Percentiles rank a stretch among this genome's conserved stretches.
Evolutionary conservation across 129 eudicot genomes (phyloP).

Genomic region (Solidago caesia): DNA sequence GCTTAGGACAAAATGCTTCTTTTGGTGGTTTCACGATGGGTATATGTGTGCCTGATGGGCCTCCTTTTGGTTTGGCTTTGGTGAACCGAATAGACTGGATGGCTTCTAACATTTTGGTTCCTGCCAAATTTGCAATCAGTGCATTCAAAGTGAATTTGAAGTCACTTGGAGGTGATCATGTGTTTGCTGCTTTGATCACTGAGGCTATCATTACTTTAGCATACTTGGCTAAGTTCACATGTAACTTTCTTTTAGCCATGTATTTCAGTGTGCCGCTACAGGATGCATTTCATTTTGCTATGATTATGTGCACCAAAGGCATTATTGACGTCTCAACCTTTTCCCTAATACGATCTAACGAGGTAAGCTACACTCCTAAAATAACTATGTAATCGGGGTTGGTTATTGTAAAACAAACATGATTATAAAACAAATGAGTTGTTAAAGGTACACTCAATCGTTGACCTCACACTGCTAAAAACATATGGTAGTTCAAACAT

Average conservation of each 20-base stretch:
- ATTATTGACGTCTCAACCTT: slow-evolving; percentile 46
- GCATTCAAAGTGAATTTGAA: slow-evolving; percentile 32
- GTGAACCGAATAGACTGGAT: slow-evolving; percentile 48
- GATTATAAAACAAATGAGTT: too few relatives aligned
- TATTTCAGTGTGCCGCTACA: slow-evolving; percentile 36
- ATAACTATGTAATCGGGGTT: too few relatives aligned
- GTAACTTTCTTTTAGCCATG: slow-evolving; percentile 38
- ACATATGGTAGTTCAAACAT: too few relatives aligned
- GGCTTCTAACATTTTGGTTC: slow-evolving; percentile 49
- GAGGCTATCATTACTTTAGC: slow-evolving; percentile 39
- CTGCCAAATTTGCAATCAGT: slow-evolving; percentile 45
- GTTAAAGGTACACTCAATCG: too few relatives aligned
- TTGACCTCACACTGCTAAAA: too few relatives aligned
- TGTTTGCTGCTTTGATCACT: slow-evolving; percentile 21
- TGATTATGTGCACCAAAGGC: slow-evolving; percentile 71
- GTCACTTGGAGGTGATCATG: slow-evolving; percentile 26
- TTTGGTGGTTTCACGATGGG: slow-evolving; percentile 54
- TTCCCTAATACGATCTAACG: slow-evolving; percentile 25
- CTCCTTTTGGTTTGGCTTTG: slow-evolving; percentile 51
- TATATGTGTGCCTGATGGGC: slow-evolving; percentile 58
- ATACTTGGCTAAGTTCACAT: slow-evolving; percentile 48
- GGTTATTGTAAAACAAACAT: too few relatives aligned
- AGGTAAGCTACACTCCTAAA: slow-evolving; percentile 28
- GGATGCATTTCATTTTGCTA: slow-evolving; percentile 49
- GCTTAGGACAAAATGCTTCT: slow-evolving; percentile 39